Percentiles rank a stretch among this genome's conserved stretches.
phyloP scores from a whole-genome alignment of 2,329 filamentous ascomycete genomes.

The Tricladium varicosporioides region DNA sequence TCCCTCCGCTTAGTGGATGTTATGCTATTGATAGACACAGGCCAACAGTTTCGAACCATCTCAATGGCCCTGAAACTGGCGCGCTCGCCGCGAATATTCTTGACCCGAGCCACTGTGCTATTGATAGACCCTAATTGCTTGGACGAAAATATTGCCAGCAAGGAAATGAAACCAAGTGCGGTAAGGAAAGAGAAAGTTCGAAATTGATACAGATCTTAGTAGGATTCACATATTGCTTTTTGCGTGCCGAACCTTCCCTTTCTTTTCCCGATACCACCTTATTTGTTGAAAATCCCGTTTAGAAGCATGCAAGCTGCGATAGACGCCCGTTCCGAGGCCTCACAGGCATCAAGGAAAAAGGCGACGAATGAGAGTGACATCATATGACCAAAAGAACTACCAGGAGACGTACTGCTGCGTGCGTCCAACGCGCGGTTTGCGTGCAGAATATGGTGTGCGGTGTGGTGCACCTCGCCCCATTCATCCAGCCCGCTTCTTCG shows the following conservation, averaged over 20 bases:
- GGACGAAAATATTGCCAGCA: background rate
- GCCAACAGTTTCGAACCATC: no score
- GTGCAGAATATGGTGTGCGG: background rate
- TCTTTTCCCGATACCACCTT: background rate
- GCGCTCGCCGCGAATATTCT: background rate
- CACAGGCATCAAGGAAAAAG: background rate
- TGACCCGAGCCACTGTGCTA: background rate
- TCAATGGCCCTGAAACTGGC: no score
- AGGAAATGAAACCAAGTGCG: background rate
- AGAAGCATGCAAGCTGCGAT: background rate
- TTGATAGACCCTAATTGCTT: background rate
- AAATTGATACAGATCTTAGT: background rate
- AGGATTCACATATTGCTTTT: background rate
- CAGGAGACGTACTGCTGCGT: background rate
- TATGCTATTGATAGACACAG: no score
- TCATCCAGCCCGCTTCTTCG: background rate
- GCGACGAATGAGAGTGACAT: constrained; percentile 8
- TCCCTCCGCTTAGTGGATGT: no score
- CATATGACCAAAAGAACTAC: constrained; percentile 8
- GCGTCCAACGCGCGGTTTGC: background rate
- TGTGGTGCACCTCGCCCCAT: background rate
- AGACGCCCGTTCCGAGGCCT: background rate
- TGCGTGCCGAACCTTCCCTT: background rate
- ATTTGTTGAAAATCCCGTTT: background rate
- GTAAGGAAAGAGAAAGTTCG: background rate